These are phyloP conservation scores for Aspergillus conjunctus DNA, from an alignment of 495 filamentous ascomycete species.

Conservation along the genomic window DNA sequence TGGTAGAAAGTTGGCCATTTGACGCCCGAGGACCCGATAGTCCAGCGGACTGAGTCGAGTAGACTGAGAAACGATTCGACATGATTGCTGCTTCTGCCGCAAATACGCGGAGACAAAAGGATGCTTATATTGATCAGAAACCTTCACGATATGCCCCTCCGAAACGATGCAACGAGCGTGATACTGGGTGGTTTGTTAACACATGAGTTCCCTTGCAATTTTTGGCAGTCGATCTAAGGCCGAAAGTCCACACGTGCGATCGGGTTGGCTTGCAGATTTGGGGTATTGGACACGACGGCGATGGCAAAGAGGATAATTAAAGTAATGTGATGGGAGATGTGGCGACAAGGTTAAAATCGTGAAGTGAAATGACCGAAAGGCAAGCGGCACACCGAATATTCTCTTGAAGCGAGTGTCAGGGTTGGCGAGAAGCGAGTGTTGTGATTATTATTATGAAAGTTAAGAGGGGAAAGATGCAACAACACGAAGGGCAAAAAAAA, in stretches of 20 bases:
- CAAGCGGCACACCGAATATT: not conserved
- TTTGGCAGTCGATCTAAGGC: not conserved
- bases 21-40: conserved; percentile 58
- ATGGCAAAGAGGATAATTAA: not conserved
- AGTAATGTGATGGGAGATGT: not conserved
- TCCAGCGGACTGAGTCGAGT: conserved; percentile 72
- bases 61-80: conserved; percentile 85
- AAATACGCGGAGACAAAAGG: conserved; percentile 5
- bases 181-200: conserved; percentile 3
- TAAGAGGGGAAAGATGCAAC: conserved; percentile 3
- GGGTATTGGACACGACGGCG: not conserved
- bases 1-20: conserved; percentile 82
- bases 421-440: conserved; percentile 18
- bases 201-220: conserved; percentile 12
- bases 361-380: not conserved
- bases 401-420: conserved; percentile 20
- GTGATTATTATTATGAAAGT: conserved; percentile 18
- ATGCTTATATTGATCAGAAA: not conserved
- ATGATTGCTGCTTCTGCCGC: conserved; percentile 40
- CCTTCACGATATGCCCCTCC: conserved; percentile 4
- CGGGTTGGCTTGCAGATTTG: not conserved
- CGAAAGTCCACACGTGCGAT: not conserved
- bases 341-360: not conserved
- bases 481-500: conserved; percentile 7
- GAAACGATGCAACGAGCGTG: conserved; percentile 5